Base-by-base conservation (phyloP, 805 yeast genomes). In the Suhomyces tanzawaensis region DNA sequence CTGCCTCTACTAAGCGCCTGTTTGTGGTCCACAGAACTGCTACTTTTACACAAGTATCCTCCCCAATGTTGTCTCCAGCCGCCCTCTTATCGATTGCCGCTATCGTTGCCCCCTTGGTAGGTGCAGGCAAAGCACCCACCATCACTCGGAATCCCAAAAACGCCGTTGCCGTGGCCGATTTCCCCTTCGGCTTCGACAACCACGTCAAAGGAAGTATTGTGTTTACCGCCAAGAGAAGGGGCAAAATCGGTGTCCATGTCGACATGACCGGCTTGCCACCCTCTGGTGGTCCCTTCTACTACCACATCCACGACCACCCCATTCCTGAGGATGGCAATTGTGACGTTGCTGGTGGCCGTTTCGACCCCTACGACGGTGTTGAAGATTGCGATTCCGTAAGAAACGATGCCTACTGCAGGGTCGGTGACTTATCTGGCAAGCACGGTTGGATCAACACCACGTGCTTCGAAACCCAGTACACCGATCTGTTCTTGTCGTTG, bases 351-450 rank as follows among this genome's bases (percentile, higher is more conserved):
- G 82, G 81, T 9, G 36, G 30, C 25, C 82, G 79, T 46, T 77
- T 83, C 42, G 81, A 83, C 51, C 90, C 90, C 3, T 82, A 72
- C 53, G 54, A 64, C 38, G 82, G 86, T 5, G 60, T 74, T 7
- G 58, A 68, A 15, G 69, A 66, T 34, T 81, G 87, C 58, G 81
- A 73, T 37, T 47, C 57, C 19, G 65, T 67, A 40, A 65, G 64
- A 13, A 67, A 72, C 48, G 82, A 82, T 57, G 57, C 80, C 6
- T 64, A 57, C 24, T 83, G 88, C 56, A 80, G 80, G 58, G 76
- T 82, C 29, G 91, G 91, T 41, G 90, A 83, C 53, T 74, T 83
- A 49, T 76, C 85, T 24, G 91, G 91, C 30, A 83, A 82, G 57
- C 89, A 83, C 59, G 91, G 91, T 9, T 73, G 64, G 62, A 79